These are phyloP conservation scores for Penicillium paneum DNA, from an alignment of 2,329 filamentous ascomycete genomes.

Conservation along the genomic window DNA sequence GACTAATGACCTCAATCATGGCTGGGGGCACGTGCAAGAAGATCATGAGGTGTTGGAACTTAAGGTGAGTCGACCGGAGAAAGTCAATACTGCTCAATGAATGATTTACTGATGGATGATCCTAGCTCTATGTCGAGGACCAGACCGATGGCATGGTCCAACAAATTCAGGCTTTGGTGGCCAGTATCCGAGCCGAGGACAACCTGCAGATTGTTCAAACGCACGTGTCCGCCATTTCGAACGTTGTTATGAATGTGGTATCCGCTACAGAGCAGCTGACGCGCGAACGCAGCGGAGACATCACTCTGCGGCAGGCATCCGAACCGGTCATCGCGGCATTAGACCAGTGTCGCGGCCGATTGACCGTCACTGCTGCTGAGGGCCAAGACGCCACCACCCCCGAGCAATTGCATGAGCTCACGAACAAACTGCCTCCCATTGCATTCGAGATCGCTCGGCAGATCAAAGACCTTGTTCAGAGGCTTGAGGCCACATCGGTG, in stretches of 20 bases:
- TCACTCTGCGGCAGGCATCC: constrained; percentile 49
- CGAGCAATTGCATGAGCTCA: constrained; percentile 55
- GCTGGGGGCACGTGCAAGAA: constrained; percentile 39
- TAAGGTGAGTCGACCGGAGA: constrained; percentile 47
- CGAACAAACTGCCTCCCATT: constrained; percentile 71
- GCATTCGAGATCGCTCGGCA: constrained; percentile 84
- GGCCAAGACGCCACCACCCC: constrained; percentile 59
- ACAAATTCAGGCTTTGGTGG: constrained; percentile 77
- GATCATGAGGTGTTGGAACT: constrained; percentile 58
- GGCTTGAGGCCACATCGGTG: constrained; percentile 41
- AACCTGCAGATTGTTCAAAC: constrained; percentile 62
- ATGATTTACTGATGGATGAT: constrained; percentile 15
- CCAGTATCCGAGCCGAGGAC: constrained; percentile 64
- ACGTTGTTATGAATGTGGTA: constrained; percentile 68
- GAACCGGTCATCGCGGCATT: constrained; percentile 48
- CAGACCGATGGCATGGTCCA: constrained; percentile 76
- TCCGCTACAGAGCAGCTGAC: constrained; percentile 60
- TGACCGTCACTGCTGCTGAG: constrained; percentile 62
- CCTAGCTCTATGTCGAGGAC: constrained; percentile 72
- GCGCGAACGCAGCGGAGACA: constrained; percentile 46
- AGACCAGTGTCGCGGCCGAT: constrained; percentile 60
- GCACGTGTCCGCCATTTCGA: constrained; percentile 69
- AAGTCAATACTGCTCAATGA: neutral
- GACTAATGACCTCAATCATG: constrained; percentile 34
- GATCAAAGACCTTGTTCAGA: constrained; percentile 67